Evolutionary conservation across 306 rosid genomes (phyloP).

Genomic region (Pueraria montana): DNA sequence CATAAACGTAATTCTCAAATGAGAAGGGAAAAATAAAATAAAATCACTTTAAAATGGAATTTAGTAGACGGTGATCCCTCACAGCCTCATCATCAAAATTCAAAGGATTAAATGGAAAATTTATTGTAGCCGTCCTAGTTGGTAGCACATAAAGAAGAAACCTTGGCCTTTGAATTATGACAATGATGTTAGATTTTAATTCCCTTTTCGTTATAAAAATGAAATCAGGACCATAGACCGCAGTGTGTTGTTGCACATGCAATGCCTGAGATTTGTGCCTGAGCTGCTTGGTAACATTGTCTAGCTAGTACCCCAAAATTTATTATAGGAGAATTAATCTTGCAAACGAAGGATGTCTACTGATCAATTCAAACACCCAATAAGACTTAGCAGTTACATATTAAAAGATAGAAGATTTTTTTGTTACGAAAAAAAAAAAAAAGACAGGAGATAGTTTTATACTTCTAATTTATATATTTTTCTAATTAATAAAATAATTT

Average conservation of each 20-base stretch:
- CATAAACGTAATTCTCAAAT: neutral
- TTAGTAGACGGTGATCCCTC: constrained; percentile 21
- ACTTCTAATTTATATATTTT: neutral
- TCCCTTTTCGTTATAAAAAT: neutral
- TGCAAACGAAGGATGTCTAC: neutral
- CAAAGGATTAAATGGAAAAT: constrained; percentile 20
- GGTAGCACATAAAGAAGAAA: neutral
- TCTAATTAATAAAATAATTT: too few species aligned
- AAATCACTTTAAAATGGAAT: neutral
- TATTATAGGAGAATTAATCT: neutral
- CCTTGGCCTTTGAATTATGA: neutral
- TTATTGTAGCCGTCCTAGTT: constrained; percentile 45
- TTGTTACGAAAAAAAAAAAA: too few species aligned
- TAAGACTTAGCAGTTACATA: too few species aligned
- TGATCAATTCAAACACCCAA: neutral
- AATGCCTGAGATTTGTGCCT: neutral
- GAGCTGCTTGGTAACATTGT: neutral
- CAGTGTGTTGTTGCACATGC: neutral
- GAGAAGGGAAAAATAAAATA: neutral
- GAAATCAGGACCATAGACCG: neutral
- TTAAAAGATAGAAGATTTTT: too few species aligned
- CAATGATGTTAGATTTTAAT: neutral
- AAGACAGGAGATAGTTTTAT: neutral
- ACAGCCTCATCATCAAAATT: neutral
- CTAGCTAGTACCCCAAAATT: neutral